Base-by-base conservation (phyloP, 2,329 filamentous ascomycete genomes). In the Intubia oerlemansii region DNA sequence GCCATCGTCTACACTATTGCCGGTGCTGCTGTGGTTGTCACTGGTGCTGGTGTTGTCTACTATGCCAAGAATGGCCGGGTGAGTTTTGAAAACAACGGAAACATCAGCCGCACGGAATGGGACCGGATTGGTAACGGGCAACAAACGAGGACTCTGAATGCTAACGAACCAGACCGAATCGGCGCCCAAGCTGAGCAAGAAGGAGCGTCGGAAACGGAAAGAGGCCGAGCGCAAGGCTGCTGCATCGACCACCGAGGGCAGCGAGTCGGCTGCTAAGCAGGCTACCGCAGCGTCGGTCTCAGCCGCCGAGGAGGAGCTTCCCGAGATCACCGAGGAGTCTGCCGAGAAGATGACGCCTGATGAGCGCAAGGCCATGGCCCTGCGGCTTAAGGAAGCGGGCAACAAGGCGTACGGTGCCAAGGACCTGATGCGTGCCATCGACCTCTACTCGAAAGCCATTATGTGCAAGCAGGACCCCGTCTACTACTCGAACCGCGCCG, bases 401-500 rank as follows among this genome's bases (percentile, higher is more conserved):
- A 98, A 98, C 63, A 90, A 88, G 56, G 81, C 88, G 7, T 98
- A 93, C 45, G 82, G 81, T 35, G 71, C 73, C 41, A 95, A 93
- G 57, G 78, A 91, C 45, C 93, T 93, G 56, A 75, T 81, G 53
- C 72, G 69, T 43, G 88, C 88, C 40, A 98, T 98, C 47, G 77
- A 84, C 5, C 70, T 98, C 20, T 98, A 98, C 56, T 79, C 79
- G 40, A 80, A 91, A 57, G 88, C 88, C 28, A 91, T 98, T 43
- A 59, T 95, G 29, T 95, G 88, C 74, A 91, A 88, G 57, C 76
- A 84, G 33, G 88, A 98, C 46, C 82, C 88, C 18, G 84, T 98
- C 49, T 98, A 88, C 63, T 98, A 90, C 65, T 95, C 88, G 38
- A 98, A 98, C 64, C 77, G 88, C 42, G 88, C 88, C 33, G 88